Evolutionary conservation across 805 yeast genomes (phyloP).

Genomic region (Cyberlindnera japonica): DNA sequence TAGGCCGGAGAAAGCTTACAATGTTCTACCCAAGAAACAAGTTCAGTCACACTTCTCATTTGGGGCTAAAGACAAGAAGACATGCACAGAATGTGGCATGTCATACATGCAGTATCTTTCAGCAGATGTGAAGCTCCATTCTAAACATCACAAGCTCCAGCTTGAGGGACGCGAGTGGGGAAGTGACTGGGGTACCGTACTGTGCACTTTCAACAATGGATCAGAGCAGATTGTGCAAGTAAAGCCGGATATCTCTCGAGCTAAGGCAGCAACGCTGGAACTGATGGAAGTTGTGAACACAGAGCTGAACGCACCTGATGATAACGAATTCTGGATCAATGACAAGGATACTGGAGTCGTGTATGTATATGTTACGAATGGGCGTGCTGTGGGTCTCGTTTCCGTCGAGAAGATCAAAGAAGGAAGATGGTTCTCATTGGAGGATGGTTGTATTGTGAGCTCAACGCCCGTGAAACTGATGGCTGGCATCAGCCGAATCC

Average conservation of each 20-base stretch:
- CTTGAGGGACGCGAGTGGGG: constrained; percentile 50
- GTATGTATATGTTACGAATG: constrained; percentile 44
- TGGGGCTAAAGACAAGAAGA: constrained; percentile 21
- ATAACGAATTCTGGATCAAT: constrained; percentile 37
- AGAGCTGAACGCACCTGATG: constrained; percentile 59
- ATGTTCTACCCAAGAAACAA: neutral
- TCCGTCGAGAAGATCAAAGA: constrained; percentile 45
- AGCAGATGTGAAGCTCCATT: constrained; percentile 45
- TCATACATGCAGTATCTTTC: constrained; percentile 40
- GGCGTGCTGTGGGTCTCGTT: constrained; percentile 51
- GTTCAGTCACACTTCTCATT: constrained; percentile 19
- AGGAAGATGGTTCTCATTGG: constrained; percentile 59
- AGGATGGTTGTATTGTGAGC: constrained; percentile 48
- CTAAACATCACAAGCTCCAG: constrained; percentile 42
- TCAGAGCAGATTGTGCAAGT: constrained; percentile 36
- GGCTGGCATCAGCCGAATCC: constrained; percentile 49
- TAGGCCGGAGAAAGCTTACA: neutral
- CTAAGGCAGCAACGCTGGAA: constrained; percentile 34
- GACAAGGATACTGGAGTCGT: constrained; percentile 38
- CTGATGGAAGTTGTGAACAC: constrained; percentile 52
- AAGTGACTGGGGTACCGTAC: constrained; percentile 30
- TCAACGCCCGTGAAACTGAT: constrained; percentile 36
- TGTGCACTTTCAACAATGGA: neutral
- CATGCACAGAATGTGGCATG: constrained; percentile 54
- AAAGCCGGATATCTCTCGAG: constrained; percentile 30